A percentile compares a stretch with the other conserved stretches of the same genome.
Conservation (phyloP, 371 early-diverging fungal genomes). For the Mortierella polycephala region DNA sequence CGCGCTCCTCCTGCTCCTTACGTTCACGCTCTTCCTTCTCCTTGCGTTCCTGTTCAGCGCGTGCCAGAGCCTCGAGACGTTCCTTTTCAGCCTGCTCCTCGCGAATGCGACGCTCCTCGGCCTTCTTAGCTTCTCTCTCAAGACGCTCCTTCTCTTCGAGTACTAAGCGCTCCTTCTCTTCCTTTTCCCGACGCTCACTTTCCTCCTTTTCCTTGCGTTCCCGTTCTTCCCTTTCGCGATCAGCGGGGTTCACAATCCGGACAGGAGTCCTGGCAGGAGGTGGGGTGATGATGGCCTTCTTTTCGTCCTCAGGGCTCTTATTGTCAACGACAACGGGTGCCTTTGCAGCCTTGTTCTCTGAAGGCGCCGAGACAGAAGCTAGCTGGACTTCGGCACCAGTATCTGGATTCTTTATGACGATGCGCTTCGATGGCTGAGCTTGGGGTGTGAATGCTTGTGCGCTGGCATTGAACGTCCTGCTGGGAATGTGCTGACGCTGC, state of each 20-base stretch:
- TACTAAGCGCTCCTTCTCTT: slow-evolving; percentile 58
- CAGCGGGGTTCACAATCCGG: slow-evolving; percentile 72
- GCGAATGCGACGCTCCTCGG: slow-evolving; percentile 32
- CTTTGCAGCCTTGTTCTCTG: slow-evolving; percentile 51
- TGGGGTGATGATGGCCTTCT: slow-evolving; percentile 55
- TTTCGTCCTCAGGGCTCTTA: slow-evolving; percentile 53
- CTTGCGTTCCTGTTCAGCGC: slow-evolving; percentile 52
- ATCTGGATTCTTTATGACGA: slow-evolving; percentile 80
- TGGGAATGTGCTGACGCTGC: slow-evolving; percentile 34
- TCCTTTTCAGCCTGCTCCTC: slow-evolving; percentile 44
- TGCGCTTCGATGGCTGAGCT: slow-evolving; percentile 62
- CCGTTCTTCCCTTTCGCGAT: slow-evolving; percentile 49
- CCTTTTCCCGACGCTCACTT: slow-evolving; percentile 62
- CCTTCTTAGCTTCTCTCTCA: slow-evolving; percentile 53
- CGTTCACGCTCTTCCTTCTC: slow-evolving; percentile 34
- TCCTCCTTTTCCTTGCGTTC: slow-evolving; percentile 57
- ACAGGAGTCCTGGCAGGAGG: slow-evolving; percentile 62
- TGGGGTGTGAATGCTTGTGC: slow-evolving; percentile 59
- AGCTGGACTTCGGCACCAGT: slow-evolving; percentile 75
- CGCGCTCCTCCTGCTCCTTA: slow-evolving; percentile 57
- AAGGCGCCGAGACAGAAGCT: slow-evolving; percentile 41
- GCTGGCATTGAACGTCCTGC: slow-evolving; percentile 35
- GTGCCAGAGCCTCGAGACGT: slow-evolving; percentile 37
- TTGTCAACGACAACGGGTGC: slow-evolving; percentile 36
- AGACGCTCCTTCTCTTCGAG: slow-evolving; percentile 56